Evolutionary conservation across 2,329 filamentous ascomycete genomes (phyloP), one percentile per base, ranked within the genome.

Genomic region (Calonectria pauciramosa): DNA sequence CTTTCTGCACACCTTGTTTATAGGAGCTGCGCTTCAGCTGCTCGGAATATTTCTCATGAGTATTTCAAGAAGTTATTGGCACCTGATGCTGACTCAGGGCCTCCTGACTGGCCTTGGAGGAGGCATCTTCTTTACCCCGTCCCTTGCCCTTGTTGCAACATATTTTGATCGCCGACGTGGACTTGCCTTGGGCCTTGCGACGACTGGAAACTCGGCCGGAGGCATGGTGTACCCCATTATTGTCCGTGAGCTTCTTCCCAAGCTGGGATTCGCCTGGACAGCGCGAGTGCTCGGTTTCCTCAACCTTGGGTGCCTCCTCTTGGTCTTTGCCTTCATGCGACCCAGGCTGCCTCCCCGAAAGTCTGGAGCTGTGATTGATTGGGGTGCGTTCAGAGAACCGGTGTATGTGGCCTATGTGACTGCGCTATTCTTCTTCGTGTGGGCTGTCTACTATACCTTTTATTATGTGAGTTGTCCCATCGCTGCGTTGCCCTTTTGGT

Each of bases 241-340:
- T 18, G 90, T 93, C 73, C 85, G 90, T 47, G 84, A 87, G 2
- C 82, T 93, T 3, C 83, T 91, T 2, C 88, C 89, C 0, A 76
- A 80, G 0, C 84, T 92, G 4, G 91, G 91, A 0, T 92, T 93
- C 75, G 83, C 85, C 0, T 93, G 91, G 91, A 88, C 91, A 0
- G 90, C 91, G 0, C 85, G 93, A 2, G 86, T 91, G 0, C 83
- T 94, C 1, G 93, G 89, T 0, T 93, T 94, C 78, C 87, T 94
- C 36, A 97, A 97, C 82, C 88, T 92, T 2, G 92, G 91, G 0
- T 92, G 92, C 26, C 91, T 97, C 68, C 90, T 93, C 4, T 90
- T 96, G 64, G 94, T 80, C 2, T 72, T 75, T 11, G 75, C 76
- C 0, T 82, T 85, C 10, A 79, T 85, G 79, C 80, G 82, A 1